Evolutionary conservation across 495 filamentous ascomycete genomes (phyloP).

Genomic region (Neurospora africana): DNA sequence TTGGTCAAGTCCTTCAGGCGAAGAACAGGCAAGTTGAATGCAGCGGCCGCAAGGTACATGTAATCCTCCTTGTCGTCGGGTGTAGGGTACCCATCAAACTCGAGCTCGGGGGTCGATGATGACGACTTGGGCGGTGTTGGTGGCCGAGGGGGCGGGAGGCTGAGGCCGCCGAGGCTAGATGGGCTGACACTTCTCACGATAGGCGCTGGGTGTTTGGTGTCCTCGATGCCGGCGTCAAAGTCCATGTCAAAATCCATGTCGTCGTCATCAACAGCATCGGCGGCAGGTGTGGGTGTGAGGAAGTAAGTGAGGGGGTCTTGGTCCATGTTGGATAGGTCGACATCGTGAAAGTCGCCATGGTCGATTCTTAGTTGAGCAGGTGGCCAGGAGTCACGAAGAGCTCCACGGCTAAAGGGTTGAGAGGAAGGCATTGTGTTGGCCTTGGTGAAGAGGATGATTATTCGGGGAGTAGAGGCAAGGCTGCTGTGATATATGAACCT

Average conservation of each 20-base stretch:
- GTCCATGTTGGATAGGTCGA: slow-evolving; percentile 26
- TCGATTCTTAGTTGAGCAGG: slow-evolving; percentile 26
- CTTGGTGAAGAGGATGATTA: not conserved
- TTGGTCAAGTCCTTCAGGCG: slow-evolving; percentile 14
- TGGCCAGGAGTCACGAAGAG: slow-evolving; percentile 17
- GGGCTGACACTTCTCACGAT: slow-evolving; percentile 38
- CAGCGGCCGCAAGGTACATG: slow-evolving; percentile 22
- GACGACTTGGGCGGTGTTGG: slow-evolving; percentile 27
- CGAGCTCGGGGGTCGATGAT: slow-evolving; percentile 21
- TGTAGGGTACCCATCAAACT: slow-evolving; percentile 13
- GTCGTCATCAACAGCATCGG: slow-evolving; percentile 26
- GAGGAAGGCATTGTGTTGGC: not conserved
- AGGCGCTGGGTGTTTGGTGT: slow-evolving; percentile 28
- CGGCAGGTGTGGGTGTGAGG: slow-evolving; percentile 31
- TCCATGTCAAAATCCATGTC: slow-evolving; percentile 38
- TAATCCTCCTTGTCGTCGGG: slow-evolving; percentile 30
- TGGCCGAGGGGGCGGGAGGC: slow-evolving; percentile 27
- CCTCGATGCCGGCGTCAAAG: slow-evolving; percentile 42
- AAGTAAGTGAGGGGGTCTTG: slow-evolving; percentile 41
- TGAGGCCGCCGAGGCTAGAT: slow-evolving; percentile 35
- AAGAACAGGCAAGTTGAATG: slow-evolving; percentile 12
- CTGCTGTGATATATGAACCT: not conserved
- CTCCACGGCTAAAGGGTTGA: not conserved
- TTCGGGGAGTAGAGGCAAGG: not conserved
- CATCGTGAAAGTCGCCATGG: slow-evolving; percentile 27